Evolutionary conservation across 495 filamentous ascomycete species (phyloP), one percentile per base, ranked within the genome.

Genomic region (Penicillium cosmopolitanum): DNA sequence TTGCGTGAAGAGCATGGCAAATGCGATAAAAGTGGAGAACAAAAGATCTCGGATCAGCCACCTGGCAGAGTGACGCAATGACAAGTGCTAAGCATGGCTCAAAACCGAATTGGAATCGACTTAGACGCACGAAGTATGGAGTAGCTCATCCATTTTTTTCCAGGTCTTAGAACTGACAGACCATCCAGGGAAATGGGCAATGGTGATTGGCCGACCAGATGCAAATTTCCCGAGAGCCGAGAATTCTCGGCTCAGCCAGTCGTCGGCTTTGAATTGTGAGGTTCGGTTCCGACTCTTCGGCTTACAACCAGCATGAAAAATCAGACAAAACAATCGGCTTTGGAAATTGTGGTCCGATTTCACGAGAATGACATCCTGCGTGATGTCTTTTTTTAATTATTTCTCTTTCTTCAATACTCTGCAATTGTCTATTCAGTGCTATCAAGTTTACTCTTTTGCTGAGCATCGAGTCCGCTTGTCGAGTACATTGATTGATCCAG

Each of bases 291-390:
- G 21, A 48, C 3, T 9, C 9, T 23, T 48, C 46, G 46, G 46
- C 19, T 15, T 48, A 10, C 46, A 48, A 31, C 46, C 10, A 10
- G 21, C 19, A 28, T 25, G 46, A 28, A 48, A 46, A 48, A 1
- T 28, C 46, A 28, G 21, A 25, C 9, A 28, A 48, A 48, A 48
- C 21, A 48, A 25, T 48, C 46, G 46, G 46, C 9, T 48, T 48
- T 48, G 46, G 31, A 48, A 25, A 25, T 9, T 23, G 11, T 48
- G 18, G 21, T 28, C 46, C 18, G 46, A 28, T 48, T 48, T 48
- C 19, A 48, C 15, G 46, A 28, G 19, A 28, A 25, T 48, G 11
- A 48, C 23, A 12, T 48, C 23, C 9, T 48, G 9, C 10, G 7
- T 48, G 10, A 13, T 48, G 23, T 15, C 21, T 28, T 28, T 31